Conservation (phyloP, 2,329 filamentous ascomycete genomes). For the Lomentospora prolificans region DNA sequence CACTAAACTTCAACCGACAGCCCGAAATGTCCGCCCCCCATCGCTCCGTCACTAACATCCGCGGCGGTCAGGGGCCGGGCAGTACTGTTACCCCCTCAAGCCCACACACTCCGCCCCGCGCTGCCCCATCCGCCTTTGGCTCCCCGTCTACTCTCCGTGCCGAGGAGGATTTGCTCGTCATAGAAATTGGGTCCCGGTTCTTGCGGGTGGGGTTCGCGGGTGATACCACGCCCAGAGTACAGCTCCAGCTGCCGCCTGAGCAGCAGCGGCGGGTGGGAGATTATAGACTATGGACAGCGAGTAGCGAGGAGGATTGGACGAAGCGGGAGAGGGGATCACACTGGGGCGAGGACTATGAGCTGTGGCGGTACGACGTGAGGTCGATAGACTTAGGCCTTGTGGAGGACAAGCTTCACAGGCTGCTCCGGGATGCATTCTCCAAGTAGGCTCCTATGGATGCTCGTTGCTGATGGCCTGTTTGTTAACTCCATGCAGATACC, state of each 20-base stretch:
- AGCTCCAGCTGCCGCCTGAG: constrained; percentile 63
- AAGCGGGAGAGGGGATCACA: constrained; percentile 33
- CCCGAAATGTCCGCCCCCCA: constrained; percentile 3
- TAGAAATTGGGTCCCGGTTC: constrained; percentile 74
- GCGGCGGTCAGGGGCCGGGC: constrained; percentile 26
- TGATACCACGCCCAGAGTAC: constrained; percentile 64
- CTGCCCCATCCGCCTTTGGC: constrained; percentile 45
- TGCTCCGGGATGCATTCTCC: constrained; percentile 70
- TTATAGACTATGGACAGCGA: constrained; percentile 60
- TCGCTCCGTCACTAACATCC: constrained; percentile 41
- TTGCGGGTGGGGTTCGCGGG: constrained; percentile 80
- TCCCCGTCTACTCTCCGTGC: constrained; percentile 52
- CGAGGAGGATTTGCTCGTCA: constrained; percentile 76
- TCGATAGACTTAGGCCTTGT: constrained; percentile 68
- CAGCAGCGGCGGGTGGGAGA: constrained; percentile 71
- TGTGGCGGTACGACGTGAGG: constrained; percentile 71
- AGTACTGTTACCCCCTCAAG: constrained; percentile 26
- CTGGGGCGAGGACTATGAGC: constrained; percentile 58
- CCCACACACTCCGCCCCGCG: constrained; percentile 45
- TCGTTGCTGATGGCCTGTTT: neutral
- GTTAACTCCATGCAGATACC: constrained; percentile 32
- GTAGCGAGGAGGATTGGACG: constrained; percentile 38
- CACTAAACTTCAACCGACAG: neutral
- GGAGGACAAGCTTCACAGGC: constrained; percentile 77
- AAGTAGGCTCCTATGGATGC: constrained; percentile 41